Percentiles rank a stretch among this genome's conserved stretches.
Conservation (phyloP, 768 basidiomycete species). For the Pisolithus tinctorius region DNA sequence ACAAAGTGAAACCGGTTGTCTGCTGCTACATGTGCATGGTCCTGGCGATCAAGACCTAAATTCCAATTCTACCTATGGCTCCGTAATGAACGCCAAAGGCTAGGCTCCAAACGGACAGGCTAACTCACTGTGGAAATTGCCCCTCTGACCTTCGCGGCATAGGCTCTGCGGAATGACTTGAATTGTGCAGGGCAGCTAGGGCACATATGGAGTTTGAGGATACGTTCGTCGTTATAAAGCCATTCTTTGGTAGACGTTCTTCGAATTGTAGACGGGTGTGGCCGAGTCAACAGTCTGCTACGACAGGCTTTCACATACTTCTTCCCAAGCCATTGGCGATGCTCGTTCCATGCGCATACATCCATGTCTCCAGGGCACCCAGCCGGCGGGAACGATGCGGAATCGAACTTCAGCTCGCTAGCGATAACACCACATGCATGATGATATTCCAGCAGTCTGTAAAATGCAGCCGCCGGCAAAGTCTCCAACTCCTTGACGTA, state of each 20-base stretch:
- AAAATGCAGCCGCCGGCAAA: constrained; percentile 35
- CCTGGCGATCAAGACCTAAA: no score
- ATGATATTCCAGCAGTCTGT: constrained; percentile 38
- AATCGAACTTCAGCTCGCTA: not conserved
- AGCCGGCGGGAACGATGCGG: not conserved
- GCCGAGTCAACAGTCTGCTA: not conserved
- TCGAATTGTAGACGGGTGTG: not conserved
- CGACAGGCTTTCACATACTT: constrained; percentile 1
- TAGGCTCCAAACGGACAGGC: not conserved
- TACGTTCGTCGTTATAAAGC: not conserved
- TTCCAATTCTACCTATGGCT: no score
- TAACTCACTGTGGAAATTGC: constrained; percentile 4
- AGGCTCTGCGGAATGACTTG: not conserved
- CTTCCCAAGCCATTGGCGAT: not conserved
- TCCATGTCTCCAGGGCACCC: not conserved
- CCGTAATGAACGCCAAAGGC: no score
- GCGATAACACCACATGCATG: constrained; percentile 26
- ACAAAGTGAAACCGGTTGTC: no score
- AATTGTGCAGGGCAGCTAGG: not conserved
- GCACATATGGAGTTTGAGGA: not conserved
- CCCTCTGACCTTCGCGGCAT: not conserved
- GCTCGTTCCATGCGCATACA: not conserved
- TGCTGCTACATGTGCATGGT: no score
- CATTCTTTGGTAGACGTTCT: not conserved
- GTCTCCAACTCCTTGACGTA: constrained; percentile 34